Conservation (phyloP, 257 asterid genomes). For the Solanum virginianum region DNA sequence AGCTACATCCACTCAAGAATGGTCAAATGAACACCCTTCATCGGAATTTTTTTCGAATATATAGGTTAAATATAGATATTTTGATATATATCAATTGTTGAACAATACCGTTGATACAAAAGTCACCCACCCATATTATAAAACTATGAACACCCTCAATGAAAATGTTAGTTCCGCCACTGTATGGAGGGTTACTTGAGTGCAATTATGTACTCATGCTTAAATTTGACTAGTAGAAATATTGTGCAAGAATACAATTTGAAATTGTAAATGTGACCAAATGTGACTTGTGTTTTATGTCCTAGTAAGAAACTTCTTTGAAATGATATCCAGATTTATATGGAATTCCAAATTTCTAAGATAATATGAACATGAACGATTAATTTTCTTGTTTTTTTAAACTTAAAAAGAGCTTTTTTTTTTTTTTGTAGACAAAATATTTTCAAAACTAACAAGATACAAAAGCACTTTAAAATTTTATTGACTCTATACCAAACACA, state of each 20-base stretch:
- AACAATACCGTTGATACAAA: too few species aligned
- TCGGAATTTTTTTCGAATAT: too few species aligned
- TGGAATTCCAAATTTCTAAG: too few species aligned
- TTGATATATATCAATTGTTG: too few species aligned
- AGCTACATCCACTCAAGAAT: too few species aligned
- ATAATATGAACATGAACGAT: too few species aligned
- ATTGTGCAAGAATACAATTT: not conserved
- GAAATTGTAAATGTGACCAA: not conserved
- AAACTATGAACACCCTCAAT: too few species aligned
- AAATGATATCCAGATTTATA: not conserved
- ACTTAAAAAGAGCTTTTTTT: not conserved
- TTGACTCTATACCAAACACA: not conserved
- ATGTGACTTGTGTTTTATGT: not conserved
- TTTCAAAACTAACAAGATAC: not conserved
- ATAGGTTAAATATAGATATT: too few species aligned
- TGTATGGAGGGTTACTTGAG: not conserved
- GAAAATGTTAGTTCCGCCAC: too few species aligned
- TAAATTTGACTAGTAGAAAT: not conserved
- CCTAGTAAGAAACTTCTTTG: not conserved
- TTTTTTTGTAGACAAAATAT: not conserved
- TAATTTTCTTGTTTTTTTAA: not conserved
- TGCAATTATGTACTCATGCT: not conserved
- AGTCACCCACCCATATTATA: too few species aligned
- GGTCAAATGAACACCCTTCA: too few species aligned
- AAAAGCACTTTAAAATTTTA: not conserved